Evolutionary conservation across 805 yeast genomes (phyloP), one percentile per base, ranked within the genome.

Genomic region (Candida cerambycidarum): DNA sequence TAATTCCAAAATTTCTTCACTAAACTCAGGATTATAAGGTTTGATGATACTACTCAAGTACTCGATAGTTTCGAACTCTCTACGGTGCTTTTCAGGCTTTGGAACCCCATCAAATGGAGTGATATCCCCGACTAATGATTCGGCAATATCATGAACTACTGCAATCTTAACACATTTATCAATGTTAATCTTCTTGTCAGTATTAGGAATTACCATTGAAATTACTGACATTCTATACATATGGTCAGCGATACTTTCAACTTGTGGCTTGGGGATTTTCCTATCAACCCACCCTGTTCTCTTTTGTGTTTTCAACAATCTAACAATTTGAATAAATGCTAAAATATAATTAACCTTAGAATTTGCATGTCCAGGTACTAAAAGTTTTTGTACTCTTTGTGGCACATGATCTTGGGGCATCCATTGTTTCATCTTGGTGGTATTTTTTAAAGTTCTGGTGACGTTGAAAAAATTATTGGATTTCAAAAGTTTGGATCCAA

Each of bases 211-310:
- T 17, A 89, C 62, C 84, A 89, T 79, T 16, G 92, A 73, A 32
- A 89, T 79, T 15, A 90, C 69, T 4, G 89, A 80, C 97, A 92
- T 90, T 44, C 99, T 74, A 60, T 92, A 90, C 96, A 90, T 90
- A 62, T 92, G 97, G 63, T 90, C 97, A n/a, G 88, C 78, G 39
- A 89, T 89, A 39, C 85, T 78, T 62, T 89, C 87, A 2, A 83
- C 81, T 18, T 69, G 54, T 1, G 71, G 71, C 13, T 71, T 58
- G 9, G 78, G 75, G 13, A 71, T 53, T 3, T 67, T 67, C 55
- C 79, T 80, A 58, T 89, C 92, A 15, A 92, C 63, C 98, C 98
- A 92, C 2, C 99, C 99, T 0, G 99, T 92, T 59, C 99, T 76
- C 52, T 76, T 81, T 57, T 88, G 92, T 4, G 80, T 70, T 63